Base-by-base conservation (phyloP, 257 asterid genomes). In the Euphrasia confusa region DNA sequence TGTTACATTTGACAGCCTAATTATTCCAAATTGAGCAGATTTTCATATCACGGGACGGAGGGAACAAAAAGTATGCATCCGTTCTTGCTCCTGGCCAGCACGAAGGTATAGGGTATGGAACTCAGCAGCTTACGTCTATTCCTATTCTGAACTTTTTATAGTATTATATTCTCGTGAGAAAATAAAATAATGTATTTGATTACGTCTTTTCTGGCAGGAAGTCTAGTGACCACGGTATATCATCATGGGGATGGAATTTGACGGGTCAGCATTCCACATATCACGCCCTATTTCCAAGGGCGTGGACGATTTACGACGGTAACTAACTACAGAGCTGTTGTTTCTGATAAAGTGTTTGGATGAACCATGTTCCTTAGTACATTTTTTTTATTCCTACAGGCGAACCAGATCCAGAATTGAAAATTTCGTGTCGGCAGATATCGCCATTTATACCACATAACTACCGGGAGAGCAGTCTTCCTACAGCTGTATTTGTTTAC, bases 221-320 rank as follows among this genome's bases (percentile, higher is more conserved):
- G 72, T 78, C 90, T 62, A 72, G 77, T 5, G 97, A 87, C 78
- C 92, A 83, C 67, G 99, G 96, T 72, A 85, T 87, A 77, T 87
- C 97, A 60, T 89, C 99, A 27, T 93, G 99, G 99, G 99, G 97
- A 15, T 93, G 99, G 97, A 89, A 89, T 72, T 74, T 93, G 77
- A 87, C 64, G 53, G 99, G 99, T 27, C 97, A 93, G 71, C 97
- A 87, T 76, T 93, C 99, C 37, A 89, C 99, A 13, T 93, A 93
- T 75, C 99, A 93, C 74, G 99, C 97, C 26, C 77, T 93, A 53
- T 93, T 93, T 80, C 99, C 99, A 2, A 80, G 99, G 76, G 87
- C 99, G 0, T 93, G 99, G 97, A 93, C 97, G 5, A 49, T 93
- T 71, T 93, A 93, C 72, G 99, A 93, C 64, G 99, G 99, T 89